Base-by-base conservation (phyloP, 306 rosid genomes). In the Pueraria montana region DNA sequence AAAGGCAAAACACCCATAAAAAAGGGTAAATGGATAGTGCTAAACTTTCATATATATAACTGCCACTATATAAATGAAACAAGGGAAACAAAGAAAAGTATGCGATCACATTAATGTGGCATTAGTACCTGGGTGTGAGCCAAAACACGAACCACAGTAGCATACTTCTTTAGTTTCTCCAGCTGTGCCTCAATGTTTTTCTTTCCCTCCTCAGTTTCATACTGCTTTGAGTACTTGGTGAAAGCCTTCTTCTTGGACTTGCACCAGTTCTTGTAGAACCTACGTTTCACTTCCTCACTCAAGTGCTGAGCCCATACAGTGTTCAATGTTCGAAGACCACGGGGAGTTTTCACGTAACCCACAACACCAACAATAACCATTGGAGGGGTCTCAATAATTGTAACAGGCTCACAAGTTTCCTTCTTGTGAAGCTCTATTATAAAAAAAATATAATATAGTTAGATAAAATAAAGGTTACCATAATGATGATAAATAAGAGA, bases 161-260 rank as follows among this genome's bases (percentile, higher is more conserved):
- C 83, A 72, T 92, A 94, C 68, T 94, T 92, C 82, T 90, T 94
- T 2, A 92, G 62, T 10, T 94, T 94, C 88, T 94, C 98, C 36
- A 94, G 89, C 84, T 92, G 94, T 2, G 86, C 56, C 66, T 88
- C 89, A 45, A 94, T 86, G 11, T 14, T 84, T 67, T 94, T 92
- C 90, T 94, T 94, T 17, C 98, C 98, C 6, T 90, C 98, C 0
- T 90, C 97, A 61, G 91, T 76, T 75, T 94, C 97, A 77, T 79
- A 92, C 50, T 85, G 91, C 91, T 87, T 92, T 0, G 97, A 89
- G 87, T 94, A 92, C 76, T 92, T 94, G 16, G 89, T 62, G 70
- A 94, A 94, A 20, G 97, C 98, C 92, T 88, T 94, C 97, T 94
- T 90, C 93, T 94, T 94, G 58, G 98, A 94, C 89, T 92, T 94